Conservation (phyloP, 441 rosid species). For the Gossypium lobatum region DNA sequence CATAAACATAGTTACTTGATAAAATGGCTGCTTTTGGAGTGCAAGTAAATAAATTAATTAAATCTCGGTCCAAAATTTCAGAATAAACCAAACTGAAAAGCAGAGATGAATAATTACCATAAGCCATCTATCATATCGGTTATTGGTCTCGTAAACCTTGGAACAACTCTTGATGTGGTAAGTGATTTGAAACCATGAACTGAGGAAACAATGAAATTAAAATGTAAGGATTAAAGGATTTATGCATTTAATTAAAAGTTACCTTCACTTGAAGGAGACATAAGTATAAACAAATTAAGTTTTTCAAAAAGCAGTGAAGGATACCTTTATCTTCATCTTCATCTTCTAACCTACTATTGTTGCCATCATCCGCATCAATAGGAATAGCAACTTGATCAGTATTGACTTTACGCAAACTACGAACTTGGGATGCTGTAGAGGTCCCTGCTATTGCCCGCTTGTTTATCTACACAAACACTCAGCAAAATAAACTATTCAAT, state of each 20-base stretch:
- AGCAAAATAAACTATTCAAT: slow-evolving; percentile 19
- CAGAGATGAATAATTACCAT: slow-evolving; percentile 45
- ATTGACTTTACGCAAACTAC: slow-evolving; percentile 83
- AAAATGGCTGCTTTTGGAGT: slow-evolving; percentile 1
- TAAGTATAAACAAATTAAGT: background rate
- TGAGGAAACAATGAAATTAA: slow-evolving; percentile 19
- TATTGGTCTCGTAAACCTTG: slow-evolving; percentile 76
- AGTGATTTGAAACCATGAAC: slow-evolving; percentile 98
- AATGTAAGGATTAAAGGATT: background rate
- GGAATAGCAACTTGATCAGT: slow-evolving; percentile 93
- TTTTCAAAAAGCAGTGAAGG: background rate
- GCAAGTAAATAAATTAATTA: background rate
- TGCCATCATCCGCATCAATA: slow-evolving; percentile 55
- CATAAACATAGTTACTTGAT: background rate
- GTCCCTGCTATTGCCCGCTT: slow-evolving; percentile 64
- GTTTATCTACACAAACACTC: slow-evolving; percentile 53
- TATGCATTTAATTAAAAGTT: background rate
- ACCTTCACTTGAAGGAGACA: background rate
- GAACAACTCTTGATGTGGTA: slow-evolving; percentile 72
- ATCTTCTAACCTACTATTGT: slow-evolving; percentile 59
- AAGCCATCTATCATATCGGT: slow-evolving; percentile 86
- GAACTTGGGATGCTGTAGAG: slow-evolving; percentile 70
- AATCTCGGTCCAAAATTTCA: slow-evolving; percentile 2
- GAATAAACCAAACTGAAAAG: background rate
- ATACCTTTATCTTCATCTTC: slow-evolving; percentile 98